A percentile compares a stretch with the other conserved stretches of the same genome.
phyloP scores from a whole-genome alignment of 108 stramenopile species.

The Fragilaria crotonensis region DNA sequence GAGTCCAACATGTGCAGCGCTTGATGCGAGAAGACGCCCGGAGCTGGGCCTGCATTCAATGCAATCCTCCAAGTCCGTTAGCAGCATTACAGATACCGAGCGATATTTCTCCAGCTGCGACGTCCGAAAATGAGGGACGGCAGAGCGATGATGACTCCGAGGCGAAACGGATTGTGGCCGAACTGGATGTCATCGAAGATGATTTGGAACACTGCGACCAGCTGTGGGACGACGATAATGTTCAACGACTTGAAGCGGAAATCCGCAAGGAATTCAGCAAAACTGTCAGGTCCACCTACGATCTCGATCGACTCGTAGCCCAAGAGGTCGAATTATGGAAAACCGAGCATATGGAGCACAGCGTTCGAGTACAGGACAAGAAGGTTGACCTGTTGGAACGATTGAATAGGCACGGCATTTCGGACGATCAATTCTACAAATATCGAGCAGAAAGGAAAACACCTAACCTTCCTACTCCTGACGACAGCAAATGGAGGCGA shows the following conservation, averaged over 20 bases:
- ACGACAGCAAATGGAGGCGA: constrained; percentile 6
- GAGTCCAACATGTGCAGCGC: constrained; percentile 4
- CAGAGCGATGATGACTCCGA: constrained; percentile 1
- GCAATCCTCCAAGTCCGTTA: constrained; percentile 26
- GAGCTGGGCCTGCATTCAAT: constrained; percentile 33
- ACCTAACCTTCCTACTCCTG: constrained; percentile 9
- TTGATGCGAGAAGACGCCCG: background rate
- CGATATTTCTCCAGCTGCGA: background rate
- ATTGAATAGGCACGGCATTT: constrained; percentile 8
- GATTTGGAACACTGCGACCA: constrained; percentile 13
- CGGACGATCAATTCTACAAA: constrained; percentile 5
- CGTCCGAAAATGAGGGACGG: background rate
- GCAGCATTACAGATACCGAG: constrained; percentile 8
- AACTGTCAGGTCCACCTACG: background rate
- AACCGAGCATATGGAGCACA: background rate
- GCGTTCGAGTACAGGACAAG: background rate
- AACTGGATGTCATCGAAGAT: constrained; percentile 16
- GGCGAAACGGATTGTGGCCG: constrained; percentile 2
- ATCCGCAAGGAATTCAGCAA: background rate
- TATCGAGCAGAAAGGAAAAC: constrained; percentile 11
- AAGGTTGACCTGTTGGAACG: background rate
- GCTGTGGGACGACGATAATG: constrained; percentile 3
- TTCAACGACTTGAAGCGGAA: background rate
- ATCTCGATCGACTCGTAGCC: background rate
- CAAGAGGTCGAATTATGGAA: background rate